phyloP scores from a whole-genome alignment of 371 early-diverging fungal species.

The Smittium mucronatum region DNA sequence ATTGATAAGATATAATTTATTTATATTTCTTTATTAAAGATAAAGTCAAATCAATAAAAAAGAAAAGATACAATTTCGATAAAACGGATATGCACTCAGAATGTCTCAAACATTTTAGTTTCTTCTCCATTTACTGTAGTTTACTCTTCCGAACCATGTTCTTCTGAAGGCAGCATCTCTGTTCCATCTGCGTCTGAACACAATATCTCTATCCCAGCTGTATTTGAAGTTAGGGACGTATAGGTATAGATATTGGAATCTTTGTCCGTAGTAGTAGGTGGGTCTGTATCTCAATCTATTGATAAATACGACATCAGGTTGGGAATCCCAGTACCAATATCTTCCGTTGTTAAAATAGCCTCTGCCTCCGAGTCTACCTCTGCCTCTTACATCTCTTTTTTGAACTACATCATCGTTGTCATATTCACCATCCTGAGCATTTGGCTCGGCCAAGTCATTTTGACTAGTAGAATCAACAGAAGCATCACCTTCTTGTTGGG shows the following conservation, averaged over 20 bases:
- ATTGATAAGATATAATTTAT: too few relatives aligned
- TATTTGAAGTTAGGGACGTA: background rate
- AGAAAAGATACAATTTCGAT: too few relatives aligned
- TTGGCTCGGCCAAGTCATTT: too few relatives aligned
- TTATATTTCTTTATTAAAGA: too few relatives aligned
- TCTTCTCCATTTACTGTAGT: too few relatives aligned
- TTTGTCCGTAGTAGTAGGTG: background rate
- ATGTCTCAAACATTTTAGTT: too few relatives aligned
- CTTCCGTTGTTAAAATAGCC: background rate
- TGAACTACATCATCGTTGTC: background rate
- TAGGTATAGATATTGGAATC: conserved; percentile 7
- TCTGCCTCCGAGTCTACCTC: conserved; percentile 1
- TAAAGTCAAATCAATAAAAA: too few relatives aligned
- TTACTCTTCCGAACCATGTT: background rate
- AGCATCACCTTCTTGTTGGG: too few relatives aligned
- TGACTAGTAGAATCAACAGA: too few relatives aligned
- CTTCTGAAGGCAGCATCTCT: background rate
- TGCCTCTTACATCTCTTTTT: background rate
- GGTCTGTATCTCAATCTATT: background rate
- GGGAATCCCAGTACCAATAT: background rate
- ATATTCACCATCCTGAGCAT: background rate
- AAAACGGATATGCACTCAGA: too few relatives aligned
- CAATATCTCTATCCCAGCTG: background rate
- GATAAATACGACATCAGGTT: background rate
- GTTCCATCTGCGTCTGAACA: conserved; percentile 4